These are phyloP conservation scores for Adansonia rubrostipa DNA, from an alignment of 441 rosid species.

Conservation along the genomic window DNA sequence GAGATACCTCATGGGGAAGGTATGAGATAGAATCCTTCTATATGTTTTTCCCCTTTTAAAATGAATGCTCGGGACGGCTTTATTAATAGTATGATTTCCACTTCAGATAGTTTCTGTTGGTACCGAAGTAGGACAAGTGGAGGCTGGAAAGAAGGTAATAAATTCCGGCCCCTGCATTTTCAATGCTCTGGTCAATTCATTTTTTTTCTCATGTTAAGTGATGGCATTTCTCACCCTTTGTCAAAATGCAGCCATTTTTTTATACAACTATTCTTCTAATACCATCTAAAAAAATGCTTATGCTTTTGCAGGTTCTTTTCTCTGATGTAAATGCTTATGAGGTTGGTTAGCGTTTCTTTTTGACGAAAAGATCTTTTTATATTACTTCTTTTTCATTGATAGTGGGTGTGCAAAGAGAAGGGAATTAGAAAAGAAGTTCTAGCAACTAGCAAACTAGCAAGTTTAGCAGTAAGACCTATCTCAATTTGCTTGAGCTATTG, in stretches of 20 bases:
- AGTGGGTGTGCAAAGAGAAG: not conserved
- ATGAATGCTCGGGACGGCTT: not conserved
- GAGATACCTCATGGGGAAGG: conserved; percentile 87
- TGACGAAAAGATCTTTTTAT: not conserved
- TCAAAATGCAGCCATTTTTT: not conserved
- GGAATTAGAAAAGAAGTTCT: not conserved
- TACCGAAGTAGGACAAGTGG: conserved; percentile 8
- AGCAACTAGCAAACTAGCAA: not conserved
- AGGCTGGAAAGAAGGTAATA: conserved; percentile 53
- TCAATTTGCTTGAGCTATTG: not conserved
- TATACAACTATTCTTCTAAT: not conserved
- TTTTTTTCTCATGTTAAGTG: not conserved
- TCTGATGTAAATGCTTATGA: conserved; percentile 87
- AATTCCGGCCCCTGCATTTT: not conserved
- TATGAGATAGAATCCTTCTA: conserved; percentile 30
- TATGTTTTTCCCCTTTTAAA: no score
- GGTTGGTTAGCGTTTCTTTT: conserved; percentile 40
- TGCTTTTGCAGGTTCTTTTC: conserved; percentile 68
- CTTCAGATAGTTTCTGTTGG: conserved; percentile 27
- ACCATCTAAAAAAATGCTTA: not conserved
- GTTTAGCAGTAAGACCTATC: not conserved
- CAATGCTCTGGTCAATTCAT: not conserved
- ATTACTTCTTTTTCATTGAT: not conserved
- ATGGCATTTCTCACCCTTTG: not conserved
- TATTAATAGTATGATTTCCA: not conserved